Base-by-base conservation (phyloP, 345 rosid genomes). In the Lepidium sativum region DNA sequence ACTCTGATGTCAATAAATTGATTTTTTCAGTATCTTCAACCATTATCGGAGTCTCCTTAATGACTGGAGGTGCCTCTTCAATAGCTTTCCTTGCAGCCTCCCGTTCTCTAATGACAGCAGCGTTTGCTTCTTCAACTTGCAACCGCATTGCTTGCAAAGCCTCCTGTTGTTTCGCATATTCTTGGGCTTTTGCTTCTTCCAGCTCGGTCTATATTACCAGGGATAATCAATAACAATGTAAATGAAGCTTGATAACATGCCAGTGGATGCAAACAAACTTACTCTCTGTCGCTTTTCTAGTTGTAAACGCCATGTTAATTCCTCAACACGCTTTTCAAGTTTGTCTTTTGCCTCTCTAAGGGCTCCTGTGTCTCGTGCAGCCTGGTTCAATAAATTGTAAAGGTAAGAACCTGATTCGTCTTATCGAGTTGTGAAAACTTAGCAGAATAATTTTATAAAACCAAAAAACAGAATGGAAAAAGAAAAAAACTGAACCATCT, bases 291-390 rank as follows among this genome's bases (percentile, higher is more conserved):
- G 86, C 83, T 94, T 94, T 80, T 94, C 99, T 20, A 94, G 71
- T 75, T 94, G 99, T 77, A 94, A 75, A 47, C 99, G 92, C 97
- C 97, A 94, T 69, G 96, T 88, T 51, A 94, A 78, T 72, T 94
- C 97, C 71, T 94, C 99, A 53, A 90, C 97, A 37, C 97, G 97
- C 81, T 94, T 94, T 68, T 94, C 99, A 66, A 94, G 80, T 77
- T 94, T 94, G 87, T 91, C 97, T 70, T 91, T 94, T 12, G 96
- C 96, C 82, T 91, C 99, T 84, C 90, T 85, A 33, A 94, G 96
- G 60, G 99, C 97, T 33, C 97, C 97, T 2, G 99, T 94, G 75
- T 94, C 99, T 63, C 88, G 82, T 29, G 96, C 80, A 32, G 96
- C 97, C 99, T 94, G 79, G 44, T 71, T 69, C 39, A 79, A 71